phyloP scores from a whole-genome alignment of 2,329 filamentous ascomycete species.

The Aspergillus flavus region DNA sequence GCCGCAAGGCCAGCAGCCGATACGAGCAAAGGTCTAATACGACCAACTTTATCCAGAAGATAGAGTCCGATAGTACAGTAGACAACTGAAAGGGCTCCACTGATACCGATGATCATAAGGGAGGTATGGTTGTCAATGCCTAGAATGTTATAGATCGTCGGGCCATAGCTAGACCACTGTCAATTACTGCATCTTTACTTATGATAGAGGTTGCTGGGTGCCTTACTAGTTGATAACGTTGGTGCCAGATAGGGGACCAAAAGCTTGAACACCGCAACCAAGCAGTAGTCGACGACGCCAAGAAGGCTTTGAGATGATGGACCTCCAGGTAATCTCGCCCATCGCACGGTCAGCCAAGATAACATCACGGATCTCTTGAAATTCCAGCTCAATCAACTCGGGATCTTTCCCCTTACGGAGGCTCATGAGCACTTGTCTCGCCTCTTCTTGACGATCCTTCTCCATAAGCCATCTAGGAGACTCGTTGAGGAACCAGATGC shows the following conservation, averaged over 20 bases:
- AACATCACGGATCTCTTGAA: conserved; percentile 41
- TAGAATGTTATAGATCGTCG: conserved; percentile 47
- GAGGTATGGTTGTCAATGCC: conserved; percentile 49
- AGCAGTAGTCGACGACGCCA: conserved; percentile 51
- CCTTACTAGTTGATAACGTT: conserved; percentile 48
- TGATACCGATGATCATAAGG: conserved; percentile 54
- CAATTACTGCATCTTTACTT: not conserved
- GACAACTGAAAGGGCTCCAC: conserved; percentile 50
- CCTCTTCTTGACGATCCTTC: conserved; percentile 28
- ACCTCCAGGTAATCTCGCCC: conserved; percentile 37
- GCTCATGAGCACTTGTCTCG: conserved; percentile 16
- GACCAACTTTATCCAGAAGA: conserved; percentile 49
- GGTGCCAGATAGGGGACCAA: conserved; percentile 51
- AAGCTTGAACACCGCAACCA: conserved; percentile 50
- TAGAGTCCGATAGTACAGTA: conserved; percentile 50
- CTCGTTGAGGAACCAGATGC: conserved; percentile 35
- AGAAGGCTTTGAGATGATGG: conserved; percentile 46
- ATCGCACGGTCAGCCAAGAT: conserved; percentile 41
- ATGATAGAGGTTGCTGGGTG: too few species aligned
- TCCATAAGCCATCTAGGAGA: conserved; percentile 31
- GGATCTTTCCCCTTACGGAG: conserved; percentile 22
- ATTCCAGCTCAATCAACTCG: conserved; percentile 41
- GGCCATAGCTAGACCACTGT: conserved; percentile 31
- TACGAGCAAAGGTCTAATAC: conserved; percentile 50
- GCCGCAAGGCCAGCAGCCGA: conserved; percentile 44